These are phyloP conservation scores for Talaromyces sp. DNA, from an alignment of 2,329 filamentous ascomycete genomes.

Conservation along the genomic window DNA sequence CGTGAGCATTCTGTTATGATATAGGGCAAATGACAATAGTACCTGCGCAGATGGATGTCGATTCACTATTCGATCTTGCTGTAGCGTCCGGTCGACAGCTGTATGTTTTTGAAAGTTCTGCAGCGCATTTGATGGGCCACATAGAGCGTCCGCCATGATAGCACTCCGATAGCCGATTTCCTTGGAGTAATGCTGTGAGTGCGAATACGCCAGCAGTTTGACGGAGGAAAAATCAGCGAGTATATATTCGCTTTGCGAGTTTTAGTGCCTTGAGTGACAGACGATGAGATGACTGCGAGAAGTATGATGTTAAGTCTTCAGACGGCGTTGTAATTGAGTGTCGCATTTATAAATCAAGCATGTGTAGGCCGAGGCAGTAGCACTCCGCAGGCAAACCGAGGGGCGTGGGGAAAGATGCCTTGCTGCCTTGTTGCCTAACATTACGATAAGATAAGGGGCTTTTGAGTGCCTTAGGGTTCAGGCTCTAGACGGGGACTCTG, in stretches of 20 bases:
- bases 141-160: constrained; percentile 64
- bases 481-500: background rate
- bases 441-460: constrained; percentile 17
- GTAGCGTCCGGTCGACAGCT: constrained; percentile 63
- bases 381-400: background rate
- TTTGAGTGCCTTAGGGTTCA: constrained; percentile 5
- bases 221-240: background rate
- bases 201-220: background rate
- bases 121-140: constrained; percentile 70
- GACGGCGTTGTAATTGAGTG: background rate
- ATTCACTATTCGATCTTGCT: constrained; percentile 65
- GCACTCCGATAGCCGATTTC: background rate
- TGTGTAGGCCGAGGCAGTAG: constrained; percentile 5
- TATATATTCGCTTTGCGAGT: no score
- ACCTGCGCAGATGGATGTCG: constrained; percentile 54
- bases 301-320: background rate
- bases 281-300: background rate
- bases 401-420: background rate
- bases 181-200: background rate
- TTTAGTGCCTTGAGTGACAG: background rate
- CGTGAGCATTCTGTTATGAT: constrained; percentile 19
- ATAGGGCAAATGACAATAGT: background rate
- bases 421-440: constrained; percentile 14
- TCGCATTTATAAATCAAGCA: constrained; percentile 6
- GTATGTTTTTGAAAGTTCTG: constrained; percentile 70